A percentile compares a stretch with the other conserved stretches of the same genome.
phyloP scores from a whole-genome alignment of 768 basidiomycete genomes.

The Plicaturopsis crispa region DNA sequence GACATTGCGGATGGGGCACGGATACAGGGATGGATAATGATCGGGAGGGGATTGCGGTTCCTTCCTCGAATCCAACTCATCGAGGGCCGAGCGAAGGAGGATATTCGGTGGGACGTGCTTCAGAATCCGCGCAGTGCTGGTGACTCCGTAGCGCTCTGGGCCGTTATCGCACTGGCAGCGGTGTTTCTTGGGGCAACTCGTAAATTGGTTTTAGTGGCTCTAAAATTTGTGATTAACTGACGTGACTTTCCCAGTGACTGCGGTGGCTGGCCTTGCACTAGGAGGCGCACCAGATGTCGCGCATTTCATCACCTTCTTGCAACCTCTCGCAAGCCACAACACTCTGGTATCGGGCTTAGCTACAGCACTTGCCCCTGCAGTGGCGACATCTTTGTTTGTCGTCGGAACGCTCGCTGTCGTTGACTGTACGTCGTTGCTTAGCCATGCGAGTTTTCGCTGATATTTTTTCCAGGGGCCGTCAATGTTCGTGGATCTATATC shows the following conservation, averaged over 20 bases:
- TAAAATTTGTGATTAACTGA: conserved; percentile 5
- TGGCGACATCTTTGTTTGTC: conserved; percentile 54
- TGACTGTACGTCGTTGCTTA: conserved; percentile 39
- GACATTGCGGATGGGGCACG: conserved; percentile 65
- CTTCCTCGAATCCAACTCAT: conserved; percentile 62
- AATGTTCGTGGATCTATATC: conserved; percentile 53
- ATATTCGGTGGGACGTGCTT: conserved; percentile 74
- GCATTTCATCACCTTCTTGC: conserved; percentile 62
- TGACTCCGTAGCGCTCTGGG: conserved; percentile 50
- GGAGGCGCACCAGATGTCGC: conserved; percentile 66
- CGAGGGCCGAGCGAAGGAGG: conserved; percentile 76
- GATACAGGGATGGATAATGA: conserved; percentile 73
- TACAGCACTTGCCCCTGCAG: conserved; percentile 60
- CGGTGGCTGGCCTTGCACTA: conserved; percentile 60
- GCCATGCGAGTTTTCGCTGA: conserved; percentile 5
- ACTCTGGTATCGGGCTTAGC: conserved; percentile 55
- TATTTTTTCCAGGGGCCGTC: conserved; percentile 34
- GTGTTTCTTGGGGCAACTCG: conserved; percentile 50
- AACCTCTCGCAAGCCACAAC: conserved; percentile 39
- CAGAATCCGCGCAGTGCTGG: conserved; percentile 46
- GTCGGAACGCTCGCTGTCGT: conserved; percentile 42
- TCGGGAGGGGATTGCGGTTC: conserved; percentile 60
- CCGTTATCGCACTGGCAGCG: conserved; percentile 38
- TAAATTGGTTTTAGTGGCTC: conserved; percentile 29
- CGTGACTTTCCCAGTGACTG: conserved; percentile 45